phyloP scores from a whole-genome alignment of 2,329 filamentous ascomycete species.

The Reticulascus tulasneorum region DNA sequence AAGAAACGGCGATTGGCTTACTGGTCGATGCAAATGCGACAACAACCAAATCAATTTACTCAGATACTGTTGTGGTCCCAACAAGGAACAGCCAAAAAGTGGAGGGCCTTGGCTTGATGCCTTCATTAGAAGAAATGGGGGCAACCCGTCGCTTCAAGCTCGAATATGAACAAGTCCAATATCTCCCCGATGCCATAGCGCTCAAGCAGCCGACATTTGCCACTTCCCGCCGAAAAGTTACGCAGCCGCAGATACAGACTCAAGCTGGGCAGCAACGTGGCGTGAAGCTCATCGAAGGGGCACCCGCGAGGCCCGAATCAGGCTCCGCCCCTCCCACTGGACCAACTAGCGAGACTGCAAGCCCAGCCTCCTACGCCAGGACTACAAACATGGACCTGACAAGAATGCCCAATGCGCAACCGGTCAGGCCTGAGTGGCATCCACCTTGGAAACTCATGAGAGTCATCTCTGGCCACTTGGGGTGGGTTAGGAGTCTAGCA shows the following conservation, averaged over 20 bases:
- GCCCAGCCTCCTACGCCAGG: too few species aligned
- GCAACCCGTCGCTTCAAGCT: slow-evolving; percentile 52
- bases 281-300: slow-evolving; percentile 34
- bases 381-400: too few species aligned
- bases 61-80: slow-evolving; percentile 18
- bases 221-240: slow-evolving; percentile 26
- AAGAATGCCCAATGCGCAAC: background rate
- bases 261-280: slow-evolving; percentile 33
- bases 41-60: slow-evolving; percentile 34
- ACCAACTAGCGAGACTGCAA: too few species aligned
- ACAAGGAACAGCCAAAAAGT: slow-evolving; percentile 32
- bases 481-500: slow-evolving; percentile 86
- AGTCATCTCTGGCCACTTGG: slow-evolving; percentile 92
- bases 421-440: slow-evolving; percentile 86
- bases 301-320: slow-evolving; percentile 18
- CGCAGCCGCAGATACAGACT: slow-evolving; percentile 41
- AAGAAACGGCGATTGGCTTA: slow-evolving; percentile 22
- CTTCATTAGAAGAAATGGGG: slow-evolving; percentile 2
- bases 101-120: background rate
- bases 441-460: slow-evolving; percentile 97
- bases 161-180: slow-evolving; percentile 76
- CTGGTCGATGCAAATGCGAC: slow-evolving; percentile 39
- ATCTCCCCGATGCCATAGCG: slow-evolving; percentile 72
- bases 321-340: background rate
- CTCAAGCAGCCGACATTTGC: slow-evolving; percentile 64